A percentile compares a stretch with the other conserved stretches of the same genome.
Conservation (phyloP, 148 eudicot genomes). For the Rhododendron mucronatum region DNA sequence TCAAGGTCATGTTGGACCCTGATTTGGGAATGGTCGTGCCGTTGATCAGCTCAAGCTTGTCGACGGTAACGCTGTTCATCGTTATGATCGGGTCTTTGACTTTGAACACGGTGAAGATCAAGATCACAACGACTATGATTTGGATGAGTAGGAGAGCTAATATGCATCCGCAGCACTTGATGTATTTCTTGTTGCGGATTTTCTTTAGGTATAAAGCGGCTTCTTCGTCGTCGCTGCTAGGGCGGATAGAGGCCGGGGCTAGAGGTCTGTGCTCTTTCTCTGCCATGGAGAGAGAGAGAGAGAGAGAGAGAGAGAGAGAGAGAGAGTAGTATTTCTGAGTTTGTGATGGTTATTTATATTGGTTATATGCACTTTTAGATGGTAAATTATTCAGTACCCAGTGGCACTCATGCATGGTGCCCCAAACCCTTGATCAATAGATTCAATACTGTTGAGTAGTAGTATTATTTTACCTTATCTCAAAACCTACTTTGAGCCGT, state of each 20-base stretch:
- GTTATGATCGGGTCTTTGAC: slow-evolving; percentile 24
- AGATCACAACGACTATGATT: slow-evolving; percentile 9
- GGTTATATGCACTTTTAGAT: not conserved
- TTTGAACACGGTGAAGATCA: slow-evolving; percentile 36
- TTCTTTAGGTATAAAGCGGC: not conserved
- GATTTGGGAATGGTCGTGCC: slow-evolving; percentile 18
- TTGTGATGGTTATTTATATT: not conserved
- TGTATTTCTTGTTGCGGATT: slow-evolving; percentile 4
- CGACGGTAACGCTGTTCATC: slow-evolving; percentile 19
- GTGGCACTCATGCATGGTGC: not conserved
- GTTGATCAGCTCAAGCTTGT: slow-evolving; percentile 17
- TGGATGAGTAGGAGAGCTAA: slow-evolving; percentile 20
- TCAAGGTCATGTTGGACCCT: slow-evolving; percentile 33
- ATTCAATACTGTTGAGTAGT: too few species aligned
- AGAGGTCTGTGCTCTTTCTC: slow-evolving; percentile 37
- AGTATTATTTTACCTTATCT: too few species aligned
- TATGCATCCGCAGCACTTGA: slow-evolving; percentile 23
- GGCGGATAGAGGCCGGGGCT: slow-evolving; percentile 28
- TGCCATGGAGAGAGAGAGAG: slow-evolving; percentile 15
- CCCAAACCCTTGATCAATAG: not conserved
- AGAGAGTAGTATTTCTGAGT: not conserved
- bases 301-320: not conserved
- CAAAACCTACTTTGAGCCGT: not conserved
- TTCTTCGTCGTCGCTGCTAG: slow-evolving; percentile 23
- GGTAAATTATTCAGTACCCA: not conserved